phyloP scores from a whole-genome alignment of 1,139 yeast genomes.

The Meyerozyma athensensis region DNA sequence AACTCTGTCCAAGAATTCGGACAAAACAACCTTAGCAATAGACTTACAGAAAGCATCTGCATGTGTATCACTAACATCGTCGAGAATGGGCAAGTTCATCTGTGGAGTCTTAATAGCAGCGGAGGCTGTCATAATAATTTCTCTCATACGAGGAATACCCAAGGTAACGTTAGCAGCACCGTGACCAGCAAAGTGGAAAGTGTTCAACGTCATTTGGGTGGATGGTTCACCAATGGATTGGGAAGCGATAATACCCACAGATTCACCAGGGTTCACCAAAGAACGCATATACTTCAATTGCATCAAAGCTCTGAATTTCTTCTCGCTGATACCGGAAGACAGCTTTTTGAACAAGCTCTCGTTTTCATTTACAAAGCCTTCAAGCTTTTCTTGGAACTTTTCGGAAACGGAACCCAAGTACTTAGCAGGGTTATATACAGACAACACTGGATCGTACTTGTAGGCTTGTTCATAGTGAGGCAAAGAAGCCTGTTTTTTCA shows the following conservation, averaged over 20 bases:
- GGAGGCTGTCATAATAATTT: slow-evolving; percentile 98
- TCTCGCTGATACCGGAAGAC: slow-evolving; percentile 59
- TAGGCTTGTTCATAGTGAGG: slow-evolving; percentile 59
- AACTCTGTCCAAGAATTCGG: slow-evolving; percentile 85
- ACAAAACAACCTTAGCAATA: slow-evolving; percentile 75
- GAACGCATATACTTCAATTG: slow-evolving; percentile 98
- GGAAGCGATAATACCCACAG: slow-evolving; percentile 97
- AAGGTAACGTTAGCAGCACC: slow-evolving; percentile 99
- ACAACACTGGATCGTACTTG: slow-evolving; percentile 86
- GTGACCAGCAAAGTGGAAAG: slow-evolving; percentile 99
- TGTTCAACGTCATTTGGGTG: slow-evolving; percentile 98
- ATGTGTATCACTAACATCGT: slow-evolving; percentile 74
- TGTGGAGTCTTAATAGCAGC: slow-evolving; percentile 95
- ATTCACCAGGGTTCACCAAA: slow-evolving; percentile 91
- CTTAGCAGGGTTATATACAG: slow-evolving; percentile 82
- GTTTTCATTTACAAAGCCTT: slow-evolving; percentile 57
- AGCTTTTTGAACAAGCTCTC: slow-evolving; percentile 47
- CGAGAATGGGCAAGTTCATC: slow-evolving; percentile 85
- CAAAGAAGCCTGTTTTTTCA: slow-evolving; percentile 59
- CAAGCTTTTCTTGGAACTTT: slow-evolving; percentile 77
- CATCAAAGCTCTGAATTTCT: slow-evolving; percentile 94
- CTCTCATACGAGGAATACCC: slow-evolving; percentile 99
- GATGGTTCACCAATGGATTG: slow-evolving; percentile 99
- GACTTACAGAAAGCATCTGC: slow-evolving; percentile 94
- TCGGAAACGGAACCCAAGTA: slow-evolving; percentile 93